Evolutionary conservation across 768 basidiomycete species (phyloP), one percentile per base, ranked within the genome.

Genomic region (Collybiopsis luxurians): DNA sequence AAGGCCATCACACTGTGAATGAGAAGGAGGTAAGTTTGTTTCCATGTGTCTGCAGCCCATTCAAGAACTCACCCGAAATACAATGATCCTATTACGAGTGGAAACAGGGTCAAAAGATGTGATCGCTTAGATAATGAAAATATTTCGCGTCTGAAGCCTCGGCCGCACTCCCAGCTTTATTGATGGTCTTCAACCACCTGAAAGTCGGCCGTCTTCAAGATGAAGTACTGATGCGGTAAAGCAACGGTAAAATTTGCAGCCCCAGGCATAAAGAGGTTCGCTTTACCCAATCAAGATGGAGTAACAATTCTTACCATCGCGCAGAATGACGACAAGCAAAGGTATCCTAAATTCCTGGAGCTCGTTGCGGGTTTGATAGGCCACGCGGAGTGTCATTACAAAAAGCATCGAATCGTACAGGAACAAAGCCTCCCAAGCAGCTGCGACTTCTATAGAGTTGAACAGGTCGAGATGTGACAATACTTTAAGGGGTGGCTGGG

Each of bases 341-440:
- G 54, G 30, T 38, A 55, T 47, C n/a, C 54, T 31, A 9, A 24
- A 24, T 17, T 26, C 39, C 34, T 26, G 45, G 12, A 55, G 17
- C 27, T 55, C 54, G n/a, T 47, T 15, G 15, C 54, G 53, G 30
- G 53, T 54, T 34, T 55, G 30, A n/a, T 55, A 47, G 9, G 54
- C 54, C 27, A 36, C 47, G 30, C n/a, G 38, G 36, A 57, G 48
- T 2, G 56, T 57, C 56, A 57, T 49, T 13, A 49, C 17, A 28
- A 57, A 57, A 11, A 57, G n/a, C 39, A 57, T 31, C 17, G 48
- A 50, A 24, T 57, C 56, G 28, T 50, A 57, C 34, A 52, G 23
- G 48, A 57, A 52, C 7, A 57, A 36, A 4, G 56, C 48, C 34
- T 57, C 56, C 56, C 56, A 57, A 3, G 56, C 56, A 30, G 56